Evolutionary conservation across 2,329 filamentous ascomycete genomes (phyloP), one percentile per base, ranked within the genome.

Genomic region (Fusarium sp.): DNA sequence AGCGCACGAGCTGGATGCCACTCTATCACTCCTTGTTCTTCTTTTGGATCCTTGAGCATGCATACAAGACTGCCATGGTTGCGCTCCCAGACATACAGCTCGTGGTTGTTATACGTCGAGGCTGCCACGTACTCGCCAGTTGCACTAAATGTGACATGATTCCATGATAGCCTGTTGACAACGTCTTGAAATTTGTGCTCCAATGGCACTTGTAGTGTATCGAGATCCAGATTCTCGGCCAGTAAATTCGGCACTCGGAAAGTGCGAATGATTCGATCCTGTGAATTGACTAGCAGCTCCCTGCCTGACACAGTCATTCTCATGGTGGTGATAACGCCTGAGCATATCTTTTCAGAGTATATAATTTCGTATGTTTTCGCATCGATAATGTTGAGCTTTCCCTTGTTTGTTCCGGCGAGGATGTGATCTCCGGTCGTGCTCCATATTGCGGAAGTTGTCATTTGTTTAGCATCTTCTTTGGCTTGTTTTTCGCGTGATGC

Each of bases 101-200:
- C 95, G 73, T 97, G 94, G 75, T 99, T 99, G 84, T 98, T 98
- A 78, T 94, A 97, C 3, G 96, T 98, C 24, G 94, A 97, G 1
- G 96, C 96, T 23, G 94, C 94, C 39, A 99, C 94, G 76, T 98
- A 98, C 79, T 99, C 96, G 51, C 94, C 94, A 0, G 92, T 96
- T 1, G 93, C 91, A 74, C 93, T 97, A 77, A 99, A 98, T 0
- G 94, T 94, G 59, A 97, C 94, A 75, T 97, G 94, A 75, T 98
- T 99, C 96, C 96, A 99, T 8, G 92, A 94, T 14, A 98, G 82
- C 43, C 92, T 89, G 76, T 99, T 98, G 49, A 99, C 96, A 6
- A 98, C 91, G 76, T 99, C 96, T 78, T 98, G 94, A 73, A 98
- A 99, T 76, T 97, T 98, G 81, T 99, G 96, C 79, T 99, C 95